phyloP scores from a whole-genome alignment of 2,329 filamentous ascomycete genomes.

The Calonectria pteridis region DNA sequence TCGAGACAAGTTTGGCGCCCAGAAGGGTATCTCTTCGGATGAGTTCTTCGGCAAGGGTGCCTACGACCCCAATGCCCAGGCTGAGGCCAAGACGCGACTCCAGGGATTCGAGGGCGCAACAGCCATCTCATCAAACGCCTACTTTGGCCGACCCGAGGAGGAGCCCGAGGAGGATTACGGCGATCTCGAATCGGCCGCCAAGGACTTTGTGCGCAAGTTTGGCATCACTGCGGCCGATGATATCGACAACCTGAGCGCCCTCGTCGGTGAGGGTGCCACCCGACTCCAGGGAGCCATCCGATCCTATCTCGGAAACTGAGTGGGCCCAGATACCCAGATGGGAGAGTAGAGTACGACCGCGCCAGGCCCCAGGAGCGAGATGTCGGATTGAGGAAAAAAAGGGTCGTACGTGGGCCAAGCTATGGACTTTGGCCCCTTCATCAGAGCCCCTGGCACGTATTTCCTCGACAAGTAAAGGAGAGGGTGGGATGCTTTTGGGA shows the following conservation, averaged over 20 bases:
- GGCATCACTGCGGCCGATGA: constrained; percentile 97
- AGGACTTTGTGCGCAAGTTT: constrained; percentile 95
- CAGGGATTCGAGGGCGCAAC: constrained; percentile 94
- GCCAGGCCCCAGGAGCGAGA: constrained; percentile 23
- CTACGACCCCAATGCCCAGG: constrained; percentile 83
- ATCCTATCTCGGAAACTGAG: constrained; percentile 71
- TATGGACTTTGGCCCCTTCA: constrained; percentile 25
- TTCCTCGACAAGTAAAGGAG: constrained; percentile 35
- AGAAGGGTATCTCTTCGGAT: constrained; percentile 97
- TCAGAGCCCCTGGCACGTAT: constrained; percentile 26
- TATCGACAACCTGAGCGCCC: constrained; percentile 86
- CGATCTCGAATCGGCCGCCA: constrained; percentile 91
- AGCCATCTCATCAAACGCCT: constrained; percentile 94
- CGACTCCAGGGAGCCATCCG: constrained; percentile 83
- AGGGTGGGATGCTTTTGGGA: constrained; percentile 41
- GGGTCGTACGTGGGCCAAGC: constrained; percentile 26
- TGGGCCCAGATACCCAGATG: neutral
- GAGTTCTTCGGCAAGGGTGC: constrained; percentile 96
- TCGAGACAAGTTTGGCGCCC: constrained; percentile 86
- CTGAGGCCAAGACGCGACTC: constrained; percentile 88
- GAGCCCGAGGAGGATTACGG: constrained; percentile 86
- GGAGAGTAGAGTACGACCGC: constrained; percentile 15
- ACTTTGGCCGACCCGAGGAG: constrained; percentile 94
- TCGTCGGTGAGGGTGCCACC: constrained; percentile 87
- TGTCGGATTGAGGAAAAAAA: constrained; percentile 30